Base-by-base conservation (phyloP, 805 yeast species). In the Saccharomyces jurei region DNA sequence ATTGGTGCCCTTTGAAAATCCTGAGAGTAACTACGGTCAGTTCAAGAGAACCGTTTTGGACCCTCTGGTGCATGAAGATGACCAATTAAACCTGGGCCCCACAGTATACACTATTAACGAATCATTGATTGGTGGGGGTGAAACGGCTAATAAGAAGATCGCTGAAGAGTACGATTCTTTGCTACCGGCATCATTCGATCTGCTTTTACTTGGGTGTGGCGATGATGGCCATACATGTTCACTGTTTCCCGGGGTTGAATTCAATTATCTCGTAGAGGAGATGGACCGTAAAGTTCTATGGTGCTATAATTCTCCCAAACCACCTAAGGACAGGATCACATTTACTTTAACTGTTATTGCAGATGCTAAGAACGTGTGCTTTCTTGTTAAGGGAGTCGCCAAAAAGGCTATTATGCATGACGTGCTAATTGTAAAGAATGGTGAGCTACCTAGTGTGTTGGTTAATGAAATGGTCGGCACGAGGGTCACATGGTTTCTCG, bases 201-300 rank as follows among this genome's bases (percentile, higher is more conserved):
- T 89, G 62, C 73, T 89, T 30, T 72, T 89, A 54, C 76, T 89
- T 57, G 96, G 96, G 21, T 86, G 92, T 67, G 96, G 96, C 3
- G 96, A 96, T 26, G 96, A 89, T 64, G 96, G 96, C 36, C 96
- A 89, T 71, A 89, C 96, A 4, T 87, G 95, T 72, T 89, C 96
- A 0, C 75, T 89, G 58, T 89, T 89, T 79, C 96, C 96, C 11
- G 89, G 86, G 31, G 58, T 55, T 10, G 49, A 51, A 10, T 95
- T 88, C 68, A 60, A 69, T 54, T 74, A 87, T 60, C 75, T 89
- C 54, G 52, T 65, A 27, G 57, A 61, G 4, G 90, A 84, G 64
- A 66, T 72, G 30, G 51, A 69, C 21, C 72, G 76, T 56, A 67
- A 70, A 36, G 82, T 89, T 55, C 81, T 89, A 3, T 70, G 80